Evolutionary conservation across 306 rosid species (phyloP), one percentile per base, ranked within the genome.

Genomic region (Morella rubra): DNA sequence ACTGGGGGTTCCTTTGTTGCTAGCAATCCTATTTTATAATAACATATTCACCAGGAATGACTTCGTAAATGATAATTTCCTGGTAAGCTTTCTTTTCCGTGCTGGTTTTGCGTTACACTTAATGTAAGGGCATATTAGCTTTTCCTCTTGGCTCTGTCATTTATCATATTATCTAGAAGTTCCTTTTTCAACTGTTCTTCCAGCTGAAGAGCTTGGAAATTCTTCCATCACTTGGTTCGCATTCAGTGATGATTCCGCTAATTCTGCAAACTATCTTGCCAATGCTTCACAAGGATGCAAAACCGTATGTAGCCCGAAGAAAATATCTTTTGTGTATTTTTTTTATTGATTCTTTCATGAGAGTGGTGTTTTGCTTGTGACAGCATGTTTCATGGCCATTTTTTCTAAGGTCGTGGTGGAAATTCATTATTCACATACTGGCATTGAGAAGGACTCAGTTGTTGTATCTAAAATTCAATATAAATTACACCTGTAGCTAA

Each of bases 161-260:
- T 67, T 81, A 60, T 52, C 59, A 73, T 53, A 20, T 53, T 54
- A 12, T 77, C 40, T 69, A 37, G 44, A 42, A 56, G 32, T 75
- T 71, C 75, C 80, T 74, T 56, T 62, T 65, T 81, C 60, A 80
- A 73, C 75, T 85, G 46, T 53, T 86, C 8, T 75, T 89, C 84
- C 91, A 95, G 98, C 87, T 91, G 72, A 90, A 86, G 82, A 61
- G 89, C 73, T 84, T 95, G 76, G 93, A 86, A 82, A 74, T 89
- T 86, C 91, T 95, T 78, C 98, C 97, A 24, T 81, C 92, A 78
- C 91, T 92, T 83, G 98, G 95, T 78, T 90, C 98, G 44, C 96
- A 95, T 74, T 84, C 93, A 73, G 87, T 90, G 76, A 92, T 95
- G 97, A 76, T 85, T 89, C 98, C 98, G 45, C 91, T 95, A 41